Base-by-base conservation (phyloP, 192 early-diverging fungal species). In the Rhizophlyctis rosea region DNA sequence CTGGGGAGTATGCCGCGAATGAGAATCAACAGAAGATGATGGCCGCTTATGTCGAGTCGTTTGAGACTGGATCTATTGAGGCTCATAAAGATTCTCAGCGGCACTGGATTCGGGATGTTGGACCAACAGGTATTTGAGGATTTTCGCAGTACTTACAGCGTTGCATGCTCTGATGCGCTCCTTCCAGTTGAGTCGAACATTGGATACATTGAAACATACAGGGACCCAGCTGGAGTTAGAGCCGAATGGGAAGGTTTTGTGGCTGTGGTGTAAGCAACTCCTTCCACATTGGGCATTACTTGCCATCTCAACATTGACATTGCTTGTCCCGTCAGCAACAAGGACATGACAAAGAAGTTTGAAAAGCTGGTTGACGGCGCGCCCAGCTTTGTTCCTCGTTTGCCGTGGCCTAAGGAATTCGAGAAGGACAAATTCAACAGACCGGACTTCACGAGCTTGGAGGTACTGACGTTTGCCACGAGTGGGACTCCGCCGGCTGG, bases 241-340 rank as follows among this genome's bases (percentile, higher is more conserved):
- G 84, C 82, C 47, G 84, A 82, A 68, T 86, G 84, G 84, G 81
- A 86, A 65, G 84, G 83, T 0, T 86, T 86, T 57, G 81, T 86
- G 24, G 78, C 83, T 16, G 54, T 63, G 5, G 77, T 86, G 55
- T n/a, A n/a, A n/a, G n/a, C n/a, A n/a, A n/a, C n/a, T n/a, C n/a
- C n/a, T n/a, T n/a, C n/a, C n/a, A n/a, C n/a, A n/a, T n/a, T n/a
- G n/a, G n/a, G n/a, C n/a, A n/a, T n/a, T n/a, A n/a, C n/a, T n/a
- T n/a, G n/a, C n/a, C n/a, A n/a, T n/a, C n/a, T n/a, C n/a, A n/a
- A n/a, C n/a, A n/a, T n/a, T n/a, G n/a, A n/a, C n/a, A n/a, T n/a
- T n/a, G n/a, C n/a, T n/a, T n/a, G 80, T 83, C 3, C n/a, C n/a
- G n/a, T n/a, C n/a, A n/a, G n/a, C n/a, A 86, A 86, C 74, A 75